A percentile compares a stretch with the other conserved stretches of the same genome.
phyloP scores from a whole-genome alignment of 306 rosid genomes.

The Castanea crenata region DNA sequence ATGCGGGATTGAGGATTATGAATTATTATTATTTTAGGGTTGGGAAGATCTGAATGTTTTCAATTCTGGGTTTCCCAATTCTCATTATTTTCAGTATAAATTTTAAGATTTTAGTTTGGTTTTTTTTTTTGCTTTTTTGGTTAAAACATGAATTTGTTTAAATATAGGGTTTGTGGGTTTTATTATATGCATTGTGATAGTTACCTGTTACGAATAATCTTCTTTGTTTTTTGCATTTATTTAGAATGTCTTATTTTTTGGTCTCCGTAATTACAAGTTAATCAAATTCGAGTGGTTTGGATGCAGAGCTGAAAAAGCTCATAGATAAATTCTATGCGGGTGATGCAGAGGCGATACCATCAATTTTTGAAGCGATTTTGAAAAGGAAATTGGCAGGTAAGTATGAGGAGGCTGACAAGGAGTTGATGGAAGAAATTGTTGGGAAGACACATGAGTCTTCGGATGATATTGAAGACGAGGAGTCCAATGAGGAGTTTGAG shows the following conservation, averaged over 20 bases:
- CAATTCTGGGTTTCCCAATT: background rate
- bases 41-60: background rate
- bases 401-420: slow-evolving; percentile 49
- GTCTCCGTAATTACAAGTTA: background rate
- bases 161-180: background rate
- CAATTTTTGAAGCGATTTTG: slow-evolving; percentile 68
- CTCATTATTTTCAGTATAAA: background rate
- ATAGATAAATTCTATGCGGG: slow-evolving; percentile 57
- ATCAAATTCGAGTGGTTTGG: background rate
- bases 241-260: background rate
- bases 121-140: background rate
- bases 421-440: slow-evolving; percentile 54
- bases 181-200: background rate
- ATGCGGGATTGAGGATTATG: background rate
- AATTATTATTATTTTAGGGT: background rate
- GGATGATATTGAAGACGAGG: slow-evolving; percentile 30
- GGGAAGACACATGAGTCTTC: slow-evolving; percentile 28
- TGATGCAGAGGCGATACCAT: slow-evolving; percentile 56
- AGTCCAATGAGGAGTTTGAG: slow-evolving; percentile 45
- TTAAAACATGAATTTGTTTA: background rate
- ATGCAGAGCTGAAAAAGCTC: slow-evolving; percentile 55
- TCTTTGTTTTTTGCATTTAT: background rate
- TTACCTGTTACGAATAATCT: background rate
- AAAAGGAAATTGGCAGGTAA: slow-evolving; percentile 55
- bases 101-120: background rate